These are phyloP conservation scores for Smallanthus sonchifolius DNA, from an alignment of 129 eudicot genomes.

Conservation along the genomic window DNA sequence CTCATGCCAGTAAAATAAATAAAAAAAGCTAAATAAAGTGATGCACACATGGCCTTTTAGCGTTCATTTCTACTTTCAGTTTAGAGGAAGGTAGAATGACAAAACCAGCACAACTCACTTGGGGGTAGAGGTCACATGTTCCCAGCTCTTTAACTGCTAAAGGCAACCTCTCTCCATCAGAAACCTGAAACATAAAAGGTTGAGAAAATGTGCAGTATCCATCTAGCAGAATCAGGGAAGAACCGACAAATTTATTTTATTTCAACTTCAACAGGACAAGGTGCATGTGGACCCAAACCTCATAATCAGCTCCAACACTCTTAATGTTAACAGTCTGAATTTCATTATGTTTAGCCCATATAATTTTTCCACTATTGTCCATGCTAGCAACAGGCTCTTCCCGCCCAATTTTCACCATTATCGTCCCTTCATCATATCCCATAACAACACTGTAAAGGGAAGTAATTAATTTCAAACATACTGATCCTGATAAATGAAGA, in stretches of 20 bases:
- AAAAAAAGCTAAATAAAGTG: slow-evolving; percentile 6
- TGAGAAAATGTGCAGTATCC: slow-evolving; percentile 5
- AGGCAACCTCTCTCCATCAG: slow-evolving; percentile 98
- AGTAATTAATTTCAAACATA: background rate
- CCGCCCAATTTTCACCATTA: slow-evolving; percentile 93
- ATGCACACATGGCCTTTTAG: slow-evolving; percentile 9
- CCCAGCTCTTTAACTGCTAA: slow-evolving; percentile 94
- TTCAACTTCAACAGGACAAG: slow-evolving; percentile 9
- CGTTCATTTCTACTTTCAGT: slow-evolving; percentile 2
- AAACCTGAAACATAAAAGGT: slow-evolving; percentile 43
- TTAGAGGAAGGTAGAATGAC: background rate
- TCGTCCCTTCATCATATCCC: slow-evolving; percentile 96
- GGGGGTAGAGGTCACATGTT: slow-evolving; percentile 91
- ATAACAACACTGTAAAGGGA: slow-evolving; percentile 65
- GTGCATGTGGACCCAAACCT: slow-evolving; percentile 46
- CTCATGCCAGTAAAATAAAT: background rate
- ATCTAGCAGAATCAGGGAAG: slow-evolving; percentile 3
- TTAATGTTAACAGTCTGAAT: slow-evolving; percentile 84
- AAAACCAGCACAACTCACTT: slow-evolving; percentile 46
- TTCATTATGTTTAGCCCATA: slow-evolving; percentile 97
- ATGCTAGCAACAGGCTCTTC: slow-evolving; percentile 96
- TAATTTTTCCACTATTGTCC: slow-evolving; percentile 91
- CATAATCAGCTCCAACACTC: slow-evolving; percentile 85
- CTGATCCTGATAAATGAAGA: slow-evolving; percentile 11
- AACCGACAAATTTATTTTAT: background rate